Evolutionary conservation across 768 basidiomycete species (phyloP).

Genomic region (Russula lepida): DNA sequence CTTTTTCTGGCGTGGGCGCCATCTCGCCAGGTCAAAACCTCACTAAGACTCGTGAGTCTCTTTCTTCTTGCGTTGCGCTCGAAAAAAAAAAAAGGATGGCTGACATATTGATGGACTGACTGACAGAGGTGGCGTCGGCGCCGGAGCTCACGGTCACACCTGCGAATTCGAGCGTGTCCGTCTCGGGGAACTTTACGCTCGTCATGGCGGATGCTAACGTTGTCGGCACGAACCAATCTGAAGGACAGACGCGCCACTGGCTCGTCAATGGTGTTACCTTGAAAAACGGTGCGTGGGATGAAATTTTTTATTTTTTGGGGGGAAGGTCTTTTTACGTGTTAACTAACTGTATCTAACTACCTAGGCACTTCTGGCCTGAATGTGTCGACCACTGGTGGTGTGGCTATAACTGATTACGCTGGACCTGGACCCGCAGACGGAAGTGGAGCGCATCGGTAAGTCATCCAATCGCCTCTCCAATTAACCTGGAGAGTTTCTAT

Average conservation of each 20-base stretch:
- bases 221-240: constrained; percentile 49
- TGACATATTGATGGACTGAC: no score
- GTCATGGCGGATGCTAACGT: constrained; percentile 69
- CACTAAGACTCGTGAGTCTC: constrained; percentile 45
- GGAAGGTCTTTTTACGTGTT: not conserved
- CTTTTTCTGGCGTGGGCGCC: constrained; percentile 41
- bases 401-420: constrained; percentile 54
- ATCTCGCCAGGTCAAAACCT: constrained; percentile 53
- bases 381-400: constrained; percentile 39
- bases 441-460: constrained; percentile 64
- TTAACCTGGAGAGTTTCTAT: not conserved
- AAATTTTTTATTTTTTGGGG: not conserved
- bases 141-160: constrained; percentile 48
- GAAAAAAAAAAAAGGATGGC: no score
- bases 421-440: constrained; percentile 64
- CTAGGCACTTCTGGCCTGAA: constrained; percentile 11
- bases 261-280: constrained; percentile 59
- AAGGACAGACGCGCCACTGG: constrained; percentile 72
- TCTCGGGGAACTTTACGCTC: constrained; percentile 52
- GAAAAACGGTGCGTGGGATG: constrained; percentile 28
- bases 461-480: not conserved
- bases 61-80: no score
- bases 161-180: constrained; percentile 37
- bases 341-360: not conserved
- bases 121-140: constrained; percentile 44